Percentiles rank a stretch among this genome's conserved stretches.
Evolutionary conservation across 805 yeast species (phyloP).

Genomic region (Teunomyces panamensis): DNA sequence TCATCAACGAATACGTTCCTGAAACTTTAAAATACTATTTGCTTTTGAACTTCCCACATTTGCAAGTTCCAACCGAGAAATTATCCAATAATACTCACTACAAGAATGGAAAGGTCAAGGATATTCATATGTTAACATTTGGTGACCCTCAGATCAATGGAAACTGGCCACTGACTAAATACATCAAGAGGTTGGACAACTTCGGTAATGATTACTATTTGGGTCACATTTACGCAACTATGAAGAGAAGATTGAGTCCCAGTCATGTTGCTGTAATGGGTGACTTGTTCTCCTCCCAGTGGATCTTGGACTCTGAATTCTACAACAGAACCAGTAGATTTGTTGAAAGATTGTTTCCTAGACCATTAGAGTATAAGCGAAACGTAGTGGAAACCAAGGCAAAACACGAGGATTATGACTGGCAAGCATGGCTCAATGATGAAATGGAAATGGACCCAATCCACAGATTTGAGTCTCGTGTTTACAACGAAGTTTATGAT

Average conservation of each 20-base stretch:
- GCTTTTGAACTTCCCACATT: slow-evolving; percentile 22
- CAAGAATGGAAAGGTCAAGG: slow-evolving; percentile 27
- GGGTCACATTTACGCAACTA: slow-evolving; percentile 73
- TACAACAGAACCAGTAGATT: slow-evolving; percentile 74
- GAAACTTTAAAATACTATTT: slow-evolving; percentile 11
- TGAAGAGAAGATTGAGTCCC: slow-evolving; percentile 66
- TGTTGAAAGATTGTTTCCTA: slow-evolving; percentile 64
- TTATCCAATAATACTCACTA: slow-evolving; percentile 4
- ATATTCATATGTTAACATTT: slow-evolving; percentile 70
- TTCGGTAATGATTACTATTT: slow-evolving; percentile 87
- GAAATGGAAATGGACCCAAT: slow-evolving; percentile 39
- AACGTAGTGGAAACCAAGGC: slow-evolving; percentile 47
- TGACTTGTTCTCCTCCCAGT: slow-evolving; percentile 88
- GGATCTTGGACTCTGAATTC: slow-evolving; percentile 89
- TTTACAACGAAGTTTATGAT: slow-evolving; percentile 57
- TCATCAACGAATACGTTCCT: slow-evolving; percentile 12
- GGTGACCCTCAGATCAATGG: slow-evolving; percentile 99
- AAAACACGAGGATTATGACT: slow-evolving; percentile 54
- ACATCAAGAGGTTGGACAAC: slow-evolving; percentile 74
- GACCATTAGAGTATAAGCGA: slow-evolving; percentile 49
- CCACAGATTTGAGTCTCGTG: slow-evolving; percentile 33
- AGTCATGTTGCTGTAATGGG: slow-evolving; percentile 88
- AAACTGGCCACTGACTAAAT: slow-evolving; percentile 66
- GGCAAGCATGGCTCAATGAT: slow-evolving; percentile 44
- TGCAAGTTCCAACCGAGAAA: slow-evolving; percentile 11